Base-by-base conservation (phyloP, 2,329 filamentous ascomycete genomes). In the Blastomyces gilchristii region DNA sequence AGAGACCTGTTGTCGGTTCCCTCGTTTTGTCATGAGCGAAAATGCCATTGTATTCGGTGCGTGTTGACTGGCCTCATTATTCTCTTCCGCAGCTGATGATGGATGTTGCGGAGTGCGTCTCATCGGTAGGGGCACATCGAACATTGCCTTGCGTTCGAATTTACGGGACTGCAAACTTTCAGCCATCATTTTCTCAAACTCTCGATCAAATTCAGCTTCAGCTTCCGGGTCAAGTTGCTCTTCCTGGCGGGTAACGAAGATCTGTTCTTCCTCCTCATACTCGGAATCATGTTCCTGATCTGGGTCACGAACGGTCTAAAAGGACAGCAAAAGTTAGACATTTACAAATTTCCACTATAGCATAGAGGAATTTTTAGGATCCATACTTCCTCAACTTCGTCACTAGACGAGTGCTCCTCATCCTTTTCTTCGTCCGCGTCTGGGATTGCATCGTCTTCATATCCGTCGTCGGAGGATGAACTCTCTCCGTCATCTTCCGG, bases 171-270 rank as follows among this genome's bases (percentile, higher is more conserved):
- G 94, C 70, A 96, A 80, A 77, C 93, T 97, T 75, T 99, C 94
- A 60, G 92, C 85, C 93, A 99, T 97, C 85, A 99, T 89, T 76
- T 96, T 97, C 47, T 94, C 92, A 74, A 96, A 94, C 76, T 97
- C 94, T 69, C 93, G 90, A 72, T 99, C 95, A 73, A 99, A 99
- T 52, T 99, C 94, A 7, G 93, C 94, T 71, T 99, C 94, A 50
- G 88, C 91, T 77, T 97, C 92, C 0, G 93, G 92, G 68, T 99
- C 92, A 63, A 92, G 83, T 69, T 93, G 85, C 73, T 97, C 91
- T 74, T 96, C 90, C 71, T 93, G 88, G 65, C 92, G 87, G 54
- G 91, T 95, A 58, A 99, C 93, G 53, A 97, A 84, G 68, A 97
- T 96, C 31, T 89, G 86, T 73, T 97, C 92, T 67, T 97, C 91